Percentiles rank a stretch among this genome's conserved stretches.
phyloP scores from a whole-genome alignment of 2,329 filamentous ascomycete genomes.

The Neoscytalidium dimidiatum region DNA sequence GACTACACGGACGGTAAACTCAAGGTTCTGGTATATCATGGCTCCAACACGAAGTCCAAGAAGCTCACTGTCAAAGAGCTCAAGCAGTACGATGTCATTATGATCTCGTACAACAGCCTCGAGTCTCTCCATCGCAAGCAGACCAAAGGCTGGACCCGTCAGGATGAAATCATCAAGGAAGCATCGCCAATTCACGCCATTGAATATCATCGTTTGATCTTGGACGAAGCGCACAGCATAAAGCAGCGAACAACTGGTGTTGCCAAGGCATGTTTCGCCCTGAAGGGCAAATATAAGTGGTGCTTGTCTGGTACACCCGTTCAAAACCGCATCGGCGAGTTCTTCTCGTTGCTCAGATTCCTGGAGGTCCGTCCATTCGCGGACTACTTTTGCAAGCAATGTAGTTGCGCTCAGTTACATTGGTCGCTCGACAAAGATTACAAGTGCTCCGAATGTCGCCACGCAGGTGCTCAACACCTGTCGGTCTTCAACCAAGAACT shows the following conservation, averaged over 20 bases:
- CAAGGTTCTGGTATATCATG: conserved; percentile 88
- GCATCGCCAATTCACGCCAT: conserved; percentile 76
- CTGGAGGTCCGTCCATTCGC: conserved; percentile 86
- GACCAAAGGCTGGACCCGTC: conserved; percentile 82
- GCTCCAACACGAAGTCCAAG: conserved; percentile 82
- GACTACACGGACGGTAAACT: conserved; percentile 82
- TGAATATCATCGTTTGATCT: conserved; percentile 84
- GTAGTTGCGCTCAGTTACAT: conserved; percentile 76
- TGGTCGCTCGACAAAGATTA: conserved; percentile 77
- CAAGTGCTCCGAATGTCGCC: conserved; percentile 70
- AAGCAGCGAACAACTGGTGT: conserved; percentile 88
- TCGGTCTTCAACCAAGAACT: conserved; percentile 95
- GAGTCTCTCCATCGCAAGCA: conserved; percentile 94
- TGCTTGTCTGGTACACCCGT: conserved; percentile 93
- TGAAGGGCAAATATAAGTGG: conserved; percentile 89
- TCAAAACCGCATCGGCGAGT: conserved; percentile 95
- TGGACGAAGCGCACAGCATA: conserved; percentile 96
- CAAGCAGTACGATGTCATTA: conserved; percentile 85
- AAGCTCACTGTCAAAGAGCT: conserved; percentile 72
- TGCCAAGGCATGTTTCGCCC: conserved; percentile 90
- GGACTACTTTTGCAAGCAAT: conserved; percentile 90
- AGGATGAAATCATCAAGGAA: conserved; percentile 79
- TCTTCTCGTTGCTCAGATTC: conserved; percentile 92
- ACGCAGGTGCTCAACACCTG: conserved; percentile 66
- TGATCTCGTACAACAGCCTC: conserved; percentile 92